Evolutionary conservation across 2,329 filamentous ascomycete genomes (phyloP).

Genomic region (Sporothrix phasma): DNA sequence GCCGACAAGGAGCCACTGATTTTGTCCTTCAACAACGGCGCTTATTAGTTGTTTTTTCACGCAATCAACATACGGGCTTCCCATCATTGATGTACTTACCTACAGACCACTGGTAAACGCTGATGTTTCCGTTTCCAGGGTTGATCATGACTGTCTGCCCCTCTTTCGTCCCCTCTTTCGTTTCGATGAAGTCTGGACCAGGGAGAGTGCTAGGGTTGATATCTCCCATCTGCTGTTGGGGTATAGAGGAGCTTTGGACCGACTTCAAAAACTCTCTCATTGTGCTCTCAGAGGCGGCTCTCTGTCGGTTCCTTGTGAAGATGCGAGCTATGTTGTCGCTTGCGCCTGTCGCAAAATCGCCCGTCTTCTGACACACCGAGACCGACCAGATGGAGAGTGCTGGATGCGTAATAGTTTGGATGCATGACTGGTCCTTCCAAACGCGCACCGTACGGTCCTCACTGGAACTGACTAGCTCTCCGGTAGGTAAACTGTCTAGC

Average conservation of each 20-base stretch:
- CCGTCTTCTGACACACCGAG: slow-evolving; percentile 68
- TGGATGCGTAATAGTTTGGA: slow-evolving; percentile 94
- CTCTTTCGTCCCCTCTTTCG: slow-evolving; percentile 84
- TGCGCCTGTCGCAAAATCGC: slow-evolving; percentile 87
- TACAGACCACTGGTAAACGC: slow-evolving; percentile 77
- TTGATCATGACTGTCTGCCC: slow-evolving; percentile 90
- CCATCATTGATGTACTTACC: slow-evolving; percentile 27
- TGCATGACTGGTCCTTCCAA: slow-evolving; percentile 73
- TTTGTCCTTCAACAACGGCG: slow-evolving; percentile 35
- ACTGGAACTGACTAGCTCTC: slow-evolving; percentile 81
- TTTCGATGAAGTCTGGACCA: slow-evolving; percentile 73
- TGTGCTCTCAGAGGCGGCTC: slow-evolving; percentile 58
- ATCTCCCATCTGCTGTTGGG: slow-evolving; percentile 64
- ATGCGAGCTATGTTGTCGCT: slow-evolving; percentile 80
- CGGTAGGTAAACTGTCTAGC: slow-evolving; percentile 64
- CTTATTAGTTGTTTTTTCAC: not conserved
- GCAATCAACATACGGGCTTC: not conserved
- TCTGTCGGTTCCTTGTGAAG: slow-evolving; percentile 64
- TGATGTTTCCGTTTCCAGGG: slow-evolving; percentile 69
- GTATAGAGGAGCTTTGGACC: slow-evolving; percentile 74
- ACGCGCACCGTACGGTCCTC: slow-evolving; percentile 90
- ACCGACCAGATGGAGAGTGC: slow-evolving; percentile 95
- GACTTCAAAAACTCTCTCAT: slow-evolving; percentile 70
- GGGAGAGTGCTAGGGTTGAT: slow-evolving; percentile 90
- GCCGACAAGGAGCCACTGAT: slow-evolving; percentile 80